Percentiles rank a stretch among this genome's conserved stretches.
Evolutionary conservation across 1,284 basidiomycete species (phyloP).

Genomic region (Sutorius eximius): DNA sequence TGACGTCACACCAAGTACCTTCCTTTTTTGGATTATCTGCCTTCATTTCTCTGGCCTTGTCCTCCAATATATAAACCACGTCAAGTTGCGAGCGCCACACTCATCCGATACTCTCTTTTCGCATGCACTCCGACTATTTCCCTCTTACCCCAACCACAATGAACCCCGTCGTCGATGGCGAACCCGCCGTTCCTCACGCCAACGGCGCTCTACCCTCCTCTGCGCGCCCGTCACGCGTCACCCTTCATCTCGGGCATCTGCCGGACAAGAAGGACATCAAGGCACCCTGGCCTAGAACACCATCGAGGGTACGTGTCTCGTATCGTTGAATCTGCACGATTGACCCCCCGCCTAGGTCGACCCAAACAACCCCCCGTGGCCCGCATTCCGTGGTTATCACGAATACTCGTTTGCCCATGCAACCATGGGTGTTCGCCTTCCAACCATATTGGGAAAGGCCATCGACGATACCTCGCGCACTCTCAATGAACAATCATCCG

Average conservation of each 20-base stretch:
- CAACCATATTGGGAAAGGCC: conserved; percentile 94
- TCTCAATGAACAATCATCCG: conserved; percentile 83
- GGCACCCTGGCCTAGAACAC: conserved; percentile 68
- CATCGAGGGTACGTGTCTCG: conserved; percentile 53
- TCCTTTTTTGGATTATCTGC: conserved; percentile 28
- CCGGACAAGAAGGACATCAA: conserved; percentile 70
- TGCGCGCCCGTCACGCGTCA: conserved; percentile 54
- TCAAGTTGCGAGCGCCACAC: neutral
- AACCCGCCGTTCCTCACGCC: neutral
- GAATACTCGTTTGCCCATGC: conserved; percentile 95
- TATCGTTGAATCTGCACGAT: neutral
- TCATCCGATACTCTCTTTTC: conserved; percentile 11
- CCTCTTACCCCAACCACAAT: conserved; percentile 23
- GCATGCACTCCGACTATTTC: conserved; percentile 31
- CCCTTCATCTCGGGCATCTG: conserved; percentile 68
- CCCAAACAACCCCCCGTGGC: conserved; percentile 97
- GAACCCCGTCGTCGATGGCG: neutral
- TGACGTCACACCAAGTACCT: conserved; percentile 31
- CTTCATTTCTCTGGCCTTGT: conserved; percentile 10
- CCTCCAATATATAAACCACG: conserved; percentile 28
- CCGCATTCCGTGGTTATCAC: conserved; percentile 92
- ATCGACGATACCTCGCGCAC: conserved; percentile 92
- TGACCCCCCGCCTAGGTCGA: conserved; percentile 52
- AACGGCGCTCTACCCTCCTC: conserved; percentile 30
- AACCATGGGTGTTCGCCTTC: conserved; percentile 91